phyloP scores from a whole-genome alignment of 768 basidiomycete species.

The Leccinum arenicola region DNA sequence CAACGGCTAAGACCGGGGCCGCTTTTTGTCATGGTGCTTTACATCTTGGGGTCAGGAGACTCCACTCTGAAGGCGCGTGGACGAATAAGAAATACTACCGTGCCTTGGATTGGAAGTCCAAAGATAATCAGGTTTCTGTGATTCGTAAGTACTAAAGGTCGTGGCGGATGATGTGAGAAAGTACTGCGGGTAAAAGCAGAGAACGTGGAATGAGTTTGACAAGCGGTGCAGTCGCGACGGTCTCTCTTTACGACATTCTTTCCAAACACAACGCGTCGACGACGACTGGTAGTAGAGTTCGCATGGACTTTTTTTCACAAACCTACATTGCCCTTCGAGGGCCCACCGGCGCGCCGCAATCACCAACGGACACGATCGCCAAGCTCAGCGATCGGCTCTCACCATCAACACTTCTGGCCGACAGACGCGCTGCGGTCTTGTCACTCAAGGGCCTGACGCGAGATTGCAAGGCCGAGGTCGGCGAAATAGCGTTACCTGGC shows the following conservation, averaged over 20 bases:
- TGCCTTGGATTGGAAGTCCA: neutral
- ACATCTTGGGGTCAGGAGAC: neutral
- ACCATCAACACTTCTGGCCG: constrained; percentile 85
- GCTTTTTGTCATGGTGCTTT: neutral
- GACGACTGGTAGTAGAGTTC: neutral
- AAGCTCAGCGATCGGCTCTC: constrained; percentile 87
- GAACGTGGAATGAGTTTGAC: neutral
- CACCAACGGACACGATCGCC: constrained; percentile 79
- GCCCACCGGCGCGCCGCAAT: constrained; percentile 80
- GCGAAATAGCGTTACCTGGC: constrained; percentile 69
- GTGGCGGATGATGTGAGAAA: neutral
- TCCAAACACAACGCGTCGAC: neutral
- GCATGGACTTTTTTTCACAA: constrained; percentile 83
- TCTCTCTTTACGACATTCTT: constrained; percentile 3
- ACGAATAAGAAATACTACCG: neutral
- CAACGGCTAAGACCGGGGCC: neutral
- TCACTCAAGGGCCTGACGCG: constrained; percentile 89
- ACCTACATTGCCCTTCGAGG: constrained; percentile 85
- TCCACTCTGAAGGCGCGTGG: neutral
- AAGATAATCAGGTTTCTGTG: neutral
- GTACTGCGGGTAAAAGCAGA: neutral
- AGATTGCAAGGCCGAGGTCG: constrained; percentile 90
- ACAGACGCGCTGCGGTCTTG: constrained; percentile 90
- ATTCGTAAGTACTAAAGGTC: neutral
- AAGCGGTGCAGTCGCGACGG: neutral